A percentile compares a stretch with the other conserved stretches of the same genome.
phyloP scores from a whole-genome alignment of 108 stramenopile species.

The Discostella pseudostelligera region DNA sequence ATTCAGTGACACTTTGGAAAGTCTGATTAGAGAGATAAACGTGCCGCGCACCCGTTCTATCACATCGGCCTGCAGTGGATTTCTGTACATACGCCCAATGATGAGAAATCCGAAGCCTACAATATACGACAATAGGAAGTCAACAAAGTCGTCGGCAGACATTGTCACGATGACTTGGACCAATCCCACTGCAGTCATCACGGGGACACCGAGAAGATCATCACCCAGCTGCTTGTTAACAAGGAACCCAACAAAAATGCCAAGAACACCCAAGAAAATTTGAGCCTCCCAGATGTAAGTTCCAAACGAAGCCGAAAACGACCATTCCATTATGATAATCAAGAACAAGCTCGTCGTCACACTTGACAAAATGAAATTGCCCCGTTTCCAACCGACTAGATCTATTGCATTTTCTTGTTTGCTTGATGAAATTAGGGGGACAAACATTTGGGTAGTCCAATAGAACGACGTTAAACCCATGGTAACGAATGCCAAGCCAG shows the following conservation, averaged over 20 bases:
- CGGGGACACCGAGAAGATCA: conserved; percentile 67
- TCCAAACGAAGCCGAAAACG: conserved; percentile 75
- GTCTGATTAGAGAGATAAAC: not conserved
- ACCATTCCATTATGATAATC: conserved; percentile 70
- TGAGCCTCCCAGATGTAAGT: conserved; percentile 78
- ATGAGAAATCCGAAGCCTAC: conserved; percentile 79
- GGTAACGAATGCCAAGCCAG: conserved; percentile 71
- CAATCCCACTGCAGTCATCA: conserved; percentile 64
- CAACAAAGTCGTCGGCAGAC: conserved; percentile 78
- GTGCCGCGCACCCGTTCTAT: conserved; percentile 20
- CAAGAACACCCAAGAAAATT: conserved; percentile 65
- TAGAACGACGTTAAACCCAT: conserved; percentile 51
- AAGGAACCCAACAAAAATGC: conserved; percentile 50
- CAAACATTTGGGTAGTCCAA: conserved; percentile 57
- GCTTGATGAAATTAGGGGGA: conserved; percentile 54
- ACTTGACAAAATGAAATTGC: conserved; percentile 66
- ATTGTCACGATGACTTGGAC: conserved; percentile 63
- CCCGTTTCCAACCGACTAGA: conserved; percentile 57
- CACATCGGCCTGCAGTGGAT: conserved; percentile 52
- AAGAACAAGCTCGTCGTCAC: conserved; percentile 67
- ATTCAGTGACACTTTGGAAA: not conserved
- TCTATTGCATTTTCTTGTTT: conserved; percentile 22
- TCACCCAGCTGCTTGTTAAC: conserved; percentile 73
- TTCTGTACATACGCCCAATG: conserved; percentile 61
- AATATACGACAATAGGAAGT: conserved; percentile 76